Evolutionary conservation across 768 basidiomycete species (phyloP).

Genomic region (Suillus plorans): DNA sequence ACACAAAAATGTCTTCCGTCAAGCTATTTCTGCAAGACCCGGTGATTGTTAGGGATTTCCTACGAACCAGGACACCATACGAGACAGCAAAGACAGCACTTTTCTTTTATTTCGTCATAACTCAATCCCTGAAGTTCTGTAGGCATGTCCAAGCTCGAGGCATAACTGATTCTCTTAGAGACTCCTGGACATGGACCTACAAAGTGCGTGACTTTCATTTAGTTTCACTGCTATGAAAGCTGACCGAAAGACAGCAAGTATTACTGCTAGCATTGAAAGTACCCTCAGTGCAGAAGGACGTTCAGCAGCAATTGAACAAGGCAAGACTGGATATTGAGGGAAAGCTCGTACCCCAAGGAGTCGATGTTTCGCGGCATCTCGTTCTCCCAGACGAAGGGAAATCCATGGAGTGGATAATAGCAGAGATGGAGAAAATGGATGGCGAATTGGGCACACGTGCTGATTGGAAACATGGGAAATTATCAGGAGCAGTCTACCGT

Average conservation of each 20-base stretch:
- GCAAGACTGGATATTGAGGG: constrained; percentile 66
- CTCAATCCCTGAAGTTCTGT: constrained; percentile 24
- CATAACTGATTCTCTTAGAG: constrained; percentile 25
- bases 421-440: constrained; percentile 84
- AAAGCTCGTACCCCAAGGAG: constrained; percentile 65
- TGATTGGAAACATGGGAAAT: constrained; percentile 69
- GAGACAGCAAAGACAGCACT: constrained; percentile 34
- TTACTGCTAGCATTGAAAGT: constrained; percentile 59
- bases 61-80: constrained; percentile 16
- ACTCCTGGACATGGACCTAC: constrained; percentile 26
- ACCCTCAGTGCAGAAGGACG: constrained; percentile 58
- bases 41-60: constrained; percentile 17
- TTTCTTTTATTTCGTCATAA: constrained; percentile 33
- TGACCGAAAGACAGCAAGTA: constrained; percentile 39
- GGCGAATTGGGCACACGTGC: constrained; percentile 42
- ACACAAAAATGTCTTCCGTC: constrained; percentile 3
- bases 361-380: constrained; percentile 63
- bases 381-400: constrained; percentile 64
- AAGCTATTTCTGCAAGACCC: constrained; percentile 8
- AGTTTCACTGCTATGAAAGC: background rate
- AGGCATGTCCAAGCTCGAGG: constrained; percentile 41
- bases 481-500: constrained; percentile 90
- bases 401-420: constrained; percentile 68
- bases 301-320: constrained; percentile 61
- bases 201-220: constrained; percentile 18